These are phyloP conservation scores for Drechslerella coelobrocha DNA, from an alignment of 2,329 filamentous ascomycete species.

Conservation along the genomic window DNA sequence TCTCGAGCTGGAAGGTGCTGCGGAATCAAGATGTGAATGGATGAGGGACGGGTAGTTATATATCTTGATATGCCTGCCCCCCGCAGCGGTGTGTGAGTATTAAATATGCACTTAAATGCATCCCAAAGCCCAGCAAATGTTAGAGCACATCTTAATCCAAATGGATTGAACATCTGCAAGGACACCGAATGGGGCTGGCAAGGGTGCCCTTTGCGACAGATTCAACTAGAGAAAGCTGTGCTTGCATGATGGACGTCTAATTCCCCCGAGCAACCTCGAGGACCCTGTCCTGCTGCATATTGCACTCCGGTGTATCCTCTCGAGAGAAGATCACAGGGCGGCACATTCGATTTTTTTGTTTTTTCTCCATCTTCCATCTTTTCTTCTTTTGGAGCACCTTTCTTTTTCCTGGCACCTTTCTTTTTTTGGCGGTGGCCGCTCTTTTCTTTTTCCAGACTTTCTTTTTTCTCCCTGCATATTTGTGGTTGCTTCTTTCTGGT, in stretches of 20 bases:
- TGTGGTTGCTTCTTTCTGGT: slow-evolving; percentile 15
- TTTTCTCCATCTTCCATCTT: slow-evolving; percentile 2
- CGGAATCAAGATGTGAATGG: slow-evolving; percentile 41
- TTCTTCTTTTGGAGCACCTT: neutral
- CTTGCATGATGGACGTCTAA: slow-evolving; percentile 34
- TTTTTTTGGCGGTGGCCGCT: slow-evolving; percentile 3
- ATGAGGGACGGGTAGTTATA: slow-evolving; percentile 50
- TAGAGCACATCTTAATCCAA: slow-evolving; percentile 36
- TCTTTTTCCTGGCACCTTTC: slow-evolving; percentile 7
- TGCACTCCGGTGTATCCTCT: slow-evolving; percentile 34
- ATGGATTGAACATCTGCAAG: slow-evolving; percentile 44
- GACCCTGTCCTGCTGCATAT: slow-evolving; percentile 46
- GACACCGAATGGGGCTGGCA: slow-evolving; percentile 38
- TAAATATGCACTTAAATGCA: slow-evolving; percentile 32
- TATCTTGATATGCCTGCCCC: slow-evolving; percentile 38
- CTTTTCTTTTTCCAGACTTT: slow-evolving; percentile 16
- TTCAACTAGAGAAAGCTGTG: slow-evolving; percentile 45
- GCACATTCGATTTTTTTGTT: slow-evolving; percentile 14
- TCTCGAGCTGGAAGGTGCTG: slow-evolving; percentile 40
- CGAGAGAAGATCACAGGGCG: slow-evolving; percentile 33
- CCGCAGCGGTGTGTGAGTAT: slow-evolving; percentile 46
- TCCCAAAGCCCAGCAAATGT: slow-evolving; percentile 30
- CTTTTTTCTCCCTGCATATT: slow-evolving; percentile 20
- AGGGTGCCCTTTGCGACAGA: slow-evolving; percentile 46
- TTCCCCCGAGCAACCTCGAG: slow-evolving; percentile 34